Evolutionary conservation across 805 yeast genomes (phyloP).

Genomic region (Candida multigemmis): DNA sequence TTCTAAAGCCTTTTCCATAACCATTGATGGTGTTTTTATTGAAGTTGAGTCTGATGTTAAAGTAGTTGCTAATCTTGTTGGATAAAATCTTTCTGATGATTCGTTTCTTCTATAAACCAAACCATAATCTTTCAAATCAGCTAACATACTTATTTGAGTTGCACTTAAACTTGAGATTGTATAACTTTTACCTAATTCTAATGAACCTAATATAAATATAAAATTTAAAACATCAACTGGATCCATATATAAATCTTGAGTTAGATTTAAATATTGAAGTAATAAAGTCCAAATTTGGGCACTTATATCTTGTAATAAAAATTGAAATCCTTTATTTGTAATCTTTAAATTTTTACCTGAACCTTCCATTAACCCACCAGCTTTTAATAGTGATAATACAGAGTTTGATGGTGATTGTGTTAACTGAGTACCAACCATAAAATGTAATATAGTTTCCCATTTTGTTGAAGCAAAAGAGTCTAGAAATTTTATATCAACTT

Average conservation of each 20-base stretch:
- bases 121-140: constrained; percentile 87
- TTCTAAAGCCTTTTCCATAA: constrained; percentile 58
- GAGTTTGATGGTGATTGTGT: constrained; percentile 67
- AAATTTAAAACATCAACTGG: constrained; percentile 93
- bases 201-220: constrained; percentile 85
- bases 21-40: constrained; percentile 64
- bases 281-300: constrained; percentile 92
- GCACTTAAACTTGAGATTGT: constrained; percentile 59
- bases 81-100: constrained; percentile 63
- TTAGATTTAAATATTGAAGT: constrained; percentile 76
- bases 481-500: constrained; percentile 55
- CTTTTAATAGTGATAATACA: constrained; percentile 65
- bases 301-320: constrained; percentile 82
- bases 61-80: constrained; percentile 84
- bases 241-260: constrained; percentile 83
- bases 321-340: constrained; percentile 91
- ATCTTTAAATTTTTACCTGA: constrained; percentile 44
- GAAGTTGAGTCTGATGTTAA: constrained; percentile 77
- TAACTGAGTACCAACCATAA: constrained; percentile 91
- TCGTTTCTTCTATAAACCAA: constrained; percentile 59
- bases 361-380: constrained; percentile 84
- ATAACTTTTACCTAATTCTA: constrained; percentile 86
- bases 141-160: constrained; percentile 80
- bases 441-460: constrained; percentile 95
- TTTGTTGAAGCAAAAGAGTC: constrained; percentile 75